Base-by-base conservation (phyloP, 768 basidiomycete species). In the Nidula microcarpa region DNA sequence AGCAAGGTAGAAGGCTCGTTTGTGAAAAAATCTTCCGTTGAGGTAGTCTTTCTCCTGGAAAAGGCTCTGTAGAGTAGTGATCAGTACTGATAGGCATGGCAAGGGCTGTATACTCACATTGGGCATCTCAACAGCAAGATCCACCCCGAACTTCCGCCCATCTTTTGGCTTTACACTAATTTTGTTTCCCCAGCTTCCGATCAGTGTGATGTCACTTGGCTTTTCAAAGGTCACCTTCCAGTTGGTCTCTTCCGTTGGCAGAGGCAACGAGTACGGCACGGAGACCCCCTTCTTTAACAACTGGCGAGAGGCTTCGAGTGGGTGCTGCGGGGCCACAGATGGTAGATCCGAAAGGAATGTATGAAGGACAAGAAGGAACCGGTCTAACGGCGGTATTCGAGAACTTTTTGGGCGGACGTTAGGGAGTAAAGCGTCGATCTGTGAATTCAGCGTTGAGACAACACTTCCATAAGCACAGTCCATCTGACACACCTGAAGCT, bases 1-100 rank as follows among this genome's bases (percentile, higher is more conserved):
- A 6, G 94, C 88, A 16, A 98, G 80, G 68, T 92, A 99, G 65
- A 89, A 94, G 0, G 92, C 86, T 37, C 91, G 79, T 65, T 98
- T 98, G 65, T 95, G 89, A 65, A 96, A 95, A 66, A 89, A 94
- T 9, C 97, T 83, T 6, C 85, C 81, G 63, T 94, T 87, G 53
- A 94, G 74, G 58, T 93, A 91, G 64, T 98, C 95, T 65, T 98
- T 99, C 62, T 95, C 92, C 73, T 96, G 92, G 62, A 98, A 95
- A n/a, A 97, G 73, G 46, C 60, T 66, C 89, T 90, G 51, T 16
- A 10, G 52, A n/a, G 16, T 23, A 23, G 23, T 23, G 23, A 23
- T 23, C 23, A 23, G 23, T 23, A 1, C 23, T 3, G 23, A 23
- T 23, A 23, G 3, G 23, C 23, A 23, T 23, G 23, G 3, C 23